A percentile compares a stretch with the other conserved stretches of the same genome.
Evolutionary conservation across 1,284 basidiomycete species (phyloP).

Genomic region (Apiotrichum porosum): DNA sequence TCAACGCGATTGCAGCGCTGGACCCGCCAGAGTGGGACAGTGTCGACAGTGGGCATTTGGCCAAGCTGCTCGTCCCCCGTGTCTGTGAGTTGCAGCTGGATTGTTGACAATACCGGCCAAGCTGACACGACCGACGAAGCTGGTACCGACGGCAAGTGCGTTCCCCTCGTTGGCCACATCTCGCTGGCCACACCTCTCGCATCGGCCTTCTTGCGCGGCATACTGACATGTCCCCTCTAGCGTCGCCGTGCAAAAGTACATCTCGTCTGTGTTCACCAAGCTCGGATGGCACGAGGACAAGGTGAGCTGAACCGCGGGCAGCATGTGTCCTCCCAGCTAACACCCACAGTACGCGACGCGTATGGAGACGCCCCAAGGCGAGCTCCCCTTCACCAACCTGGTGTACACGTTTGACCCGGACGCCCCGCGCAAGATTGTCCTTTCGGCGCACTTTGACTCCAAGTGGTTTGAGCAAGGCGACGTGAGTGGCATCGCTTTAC

Average conservation of each 20-base stretch:
- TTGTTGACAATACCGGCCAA: background rate
- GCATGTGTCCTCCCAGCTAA: background rate
- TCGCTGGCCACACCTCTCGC: too few relatives aligned
- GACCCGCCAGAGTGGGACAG: conserved; percentile 37
- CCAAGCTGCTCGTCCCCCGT: conserved; percentile 74
- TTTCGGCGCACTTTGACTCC: conserved; percentile 93
- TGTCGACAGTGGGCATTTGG: conserved; percentile 56
- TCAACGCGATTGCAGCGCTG: conserved; percentile 21
- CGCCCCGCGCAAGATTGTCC: conserved; percentile 74
- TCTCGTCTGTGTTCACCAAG: conserved; percentile 61
- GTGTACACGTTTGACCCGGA: conserved; percentile 87
- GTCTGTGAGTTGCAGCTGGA: conserved; percentile 55
- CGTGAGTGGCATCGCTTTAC: conserved; percentile 3
- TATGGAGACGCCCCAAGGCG: conserved; percentile 71
- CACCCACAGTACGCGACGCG: background rate
- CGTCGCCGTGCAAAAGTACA: conserved; percentile 71
- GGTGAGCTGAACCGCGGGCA: conserved; percentile 16
- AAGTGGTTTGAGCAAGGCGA: conserved; percentile 66
- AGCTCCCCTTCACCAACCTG: conserved; percentile 78
- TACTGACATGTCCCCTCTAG: conserved; percentile 53
- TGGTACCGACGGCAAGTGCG: conserved; percentile 46
- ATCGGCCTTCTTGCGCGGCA: too few relatives aligned
- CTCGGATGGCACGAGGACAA: conserved; percentile 82
- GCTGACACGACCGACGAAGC: conserved; percentile 27
- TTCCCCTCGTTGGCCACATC: background rate